These are phyloP conservation scores for Xylariaceae sp. DNA, from an alignment of 2,329 filamentous ascomycete species.

Conservation along the genomic window DNA sequence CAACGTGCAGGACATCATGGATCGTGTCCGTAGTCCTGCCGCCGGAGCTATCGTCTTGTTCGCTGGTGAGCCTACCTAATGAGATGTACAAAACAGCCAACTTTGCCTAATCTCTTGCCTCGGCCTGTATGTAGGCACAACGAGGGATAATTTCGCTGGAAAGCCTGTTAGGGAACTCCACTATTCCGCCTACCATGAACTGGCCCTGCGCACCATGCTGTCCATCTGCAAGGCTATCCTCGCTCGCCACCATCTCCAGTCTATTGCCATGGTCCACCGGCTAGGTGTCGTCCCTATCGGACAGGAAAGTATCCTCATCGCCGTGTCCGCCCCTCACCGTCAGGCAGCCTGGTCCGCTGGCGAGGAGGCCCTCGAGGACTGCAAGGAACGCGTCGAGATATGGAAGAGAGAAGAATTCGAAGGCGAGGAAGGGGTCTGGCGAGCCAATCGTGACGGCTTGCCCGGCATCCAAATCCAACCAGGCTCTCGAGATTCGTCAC, in stretches of 20 bases:
- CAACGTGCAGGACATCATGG: slow-evolving; percentile 55
- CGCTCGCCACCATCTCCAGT: slow-evolving; percentile 62
- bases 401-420: slow-evolving; percentile 93
- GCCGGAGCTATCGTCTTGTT: slow-evolving; percentile 77
- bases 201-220: slow-evolving; percentile 68
- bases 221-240: slow-evolving; percentile 58
- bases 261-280: slow-evolving; percentile 78
- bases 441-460: slow-evolving; percentile 77
- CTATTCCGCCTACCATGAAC: slow-evolving; percentile 71
- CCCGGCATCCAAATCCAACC: slow-evolving; percentile 38
- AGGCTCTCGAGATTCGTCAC: not conserved
- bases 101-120: not conserved
- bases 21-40: slow-evolving; percentile 67
- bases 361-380: slow-evolving; percentile 83
- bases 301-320: slow-evolving; percentile 92
- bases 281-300: slow-evolving; percentile 82
- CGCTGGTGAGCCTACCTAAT: slow-evolving; percentile 50
- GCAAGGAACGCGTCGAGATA: slow-evolving; percentile 85
- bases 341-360: slow-evolving; percentile 83
- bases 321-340: slow-evolving; percentile 79
- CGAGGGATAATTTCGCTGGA: slow-evolving; percentile 69
- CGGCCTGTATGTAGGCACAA: slow-evolving; percentile 58
- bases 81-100: not conserved
- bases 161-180: slow-evolving; percentile 72
- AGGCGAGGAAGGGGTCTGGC: slow-evolving; percentile 76